These are phyloP conservation scores for Neofusicoccum ribis DNA, from an alignment of 2,329 filamentous ascomycete genomes.

Conservation along the genomic window DNA sequence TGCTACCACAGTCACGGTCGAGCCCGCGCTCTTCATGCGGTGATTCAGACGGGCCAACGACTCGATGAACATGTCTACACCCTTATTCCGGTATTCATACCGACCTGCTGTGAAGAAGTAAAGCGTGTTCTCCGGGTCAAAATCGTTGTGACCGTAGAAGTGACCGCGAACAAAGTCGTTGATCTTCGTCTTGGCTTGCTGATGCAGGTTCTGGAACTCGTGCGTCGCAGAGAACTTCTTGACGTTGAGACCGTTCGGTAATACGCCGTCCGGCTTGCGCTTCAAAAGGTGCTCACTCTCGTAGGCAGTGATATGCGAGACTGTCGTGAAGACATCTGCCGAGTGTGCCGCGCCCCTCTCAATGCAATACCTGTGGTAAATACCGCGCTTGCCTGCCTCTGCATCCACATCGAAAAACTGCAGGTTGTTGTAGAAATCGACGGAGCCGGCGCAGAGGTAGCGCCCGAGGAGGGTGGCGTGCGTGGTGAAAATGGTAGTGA, in stretches of 20 bases:
- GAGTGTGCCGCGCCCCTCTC: conserved; percentile 90
- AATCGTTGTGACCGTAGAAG: conserved; percentile 98
- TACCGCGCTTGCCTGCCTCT: conserved; percentile 95
- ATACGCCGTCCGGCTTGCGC: conserved; percentile 92
- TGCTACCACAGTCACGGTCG: conserved; percentile 91
- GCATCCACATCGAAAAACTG: conserved; percentile 96
- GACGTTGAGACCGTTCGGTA: conserved; percentile 96
- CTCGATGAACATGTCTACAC: conserved; percentile 99
- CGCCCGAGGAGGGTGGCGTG: conserved; percentile 93
- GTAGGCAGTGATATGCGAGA: conserved; percentile 97
- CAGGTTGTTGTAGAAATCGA: conserved; percentile 99
- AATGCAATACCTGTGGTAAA: conserved; percentile 98
- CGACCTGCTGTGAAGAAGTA: conserved; percentile 97
- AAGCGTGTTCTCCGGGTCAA: conserved; percentile 92
- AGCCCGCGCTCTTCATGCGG: conserved; percentile 78
- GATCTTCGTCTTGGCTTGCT: conserved; percentile 95
- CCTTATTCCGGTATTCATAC: conserved; percentile 98
- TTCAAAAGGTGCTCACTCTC: conserved; percentile 97
- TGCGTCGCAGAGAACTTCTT: conserved; percentile 98
- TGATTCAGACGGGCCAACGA: conserved; percentile 93
- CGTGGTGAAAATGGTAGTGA: conserved; percentile 98
- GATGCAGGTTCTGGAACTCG: conserved; percentile 98
- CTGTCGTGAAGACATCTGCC: conserved; percentile 96
- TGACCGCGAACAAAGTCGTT: conserved; percentile 97
- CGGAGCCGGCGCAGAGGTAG: conserved; percentile 94